Conservation (phyloP, 257 asterid species). For the Buddleja alternifolia region DNA sequence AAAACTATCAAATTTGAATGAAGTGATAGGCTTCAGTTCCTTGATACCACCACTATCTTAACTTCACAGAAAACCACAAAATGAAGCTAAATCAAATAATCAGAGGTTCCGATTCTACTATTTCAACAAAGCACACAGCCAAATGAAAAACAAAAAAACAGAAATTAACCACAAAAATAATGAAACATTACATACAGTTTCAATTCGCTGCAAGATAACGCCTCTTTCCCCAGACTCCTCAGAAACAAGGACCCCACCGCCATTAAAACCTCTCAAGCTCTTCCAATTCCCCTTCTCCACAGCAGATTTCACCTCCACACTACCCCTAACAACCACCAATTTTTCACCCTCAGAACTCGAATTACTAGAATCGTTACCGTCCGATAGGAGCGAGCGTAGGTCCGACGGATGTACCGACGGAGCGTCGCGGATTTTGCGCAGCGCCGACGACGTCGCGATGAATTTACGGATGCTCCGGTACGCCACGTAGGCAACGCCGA, state of each 20-base stretch:
- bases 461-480: constrained; percentile 67
- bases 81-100: no score
- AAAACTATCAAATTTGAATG: no score
- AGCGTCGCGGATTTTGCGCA: constrained; percentile 59
- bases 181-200: neutral
- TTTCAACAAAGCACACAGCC: no score
- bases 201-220: constrained; percentile 42
- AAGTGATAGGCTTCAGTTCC: no score
- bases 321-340: constrained; percentile 72
- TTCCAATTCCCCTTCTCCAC: constrained; percentile 54
- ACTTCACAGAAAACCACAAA: no score
- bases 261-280: constrained; percentile 37
- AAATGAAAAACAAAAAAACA: no score
- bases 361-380: constrained; percentile 20
- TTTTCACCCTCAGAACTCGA: constrained; percentile 38
- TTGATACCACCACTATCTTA: no score
- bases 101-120: no score
- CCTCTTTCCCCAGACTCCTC: constrained; percentile 62
- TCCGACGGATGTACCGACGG: constrained; percentile 65
- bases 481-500: constrained; percentile 75
- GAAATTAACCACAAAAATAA: no score
- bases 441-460: constrained; percentile 59
- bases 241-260: constrained; percentile 40
- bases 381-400: constrained; percentile 64
- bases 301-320: constrained; percentile 63